Percentiles rank a stretch among this genome's conserved stretches.
Conservation (phyloP, 1,139 yeast species). For the Chernovozyma aurita region DNA sequence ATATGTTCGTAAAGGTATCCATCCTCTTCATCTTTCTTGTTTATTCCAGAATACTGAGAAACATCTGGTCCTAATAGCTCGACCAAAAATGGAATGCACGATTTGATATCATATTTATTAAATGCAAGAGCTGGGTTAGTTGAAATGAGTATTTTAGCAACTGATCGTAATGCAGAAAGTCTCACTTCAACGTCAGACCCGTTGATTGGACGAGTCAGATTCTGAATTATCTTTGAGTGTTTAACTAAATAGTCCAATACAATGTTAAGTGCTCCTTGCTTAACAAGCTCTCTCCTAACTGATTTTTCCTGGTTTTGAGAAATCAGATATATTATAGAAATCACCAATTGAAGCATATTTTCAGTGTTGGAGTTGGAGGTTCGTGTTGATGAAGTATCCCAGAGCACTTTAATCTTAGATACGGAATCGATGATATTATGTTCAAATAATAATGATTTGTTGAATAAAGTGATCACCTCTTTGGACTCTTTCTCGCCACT, state of each 20-base stretch:
- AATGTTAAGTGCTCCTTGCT: constrained; percentile 43
- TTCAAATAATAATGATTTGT: constrained; percentile 22
- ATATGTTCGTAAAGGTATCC: constrained; percentile 22
- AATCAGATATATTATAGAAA: constrained; percentile 22
- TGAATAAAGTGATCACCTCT: constrained; percentile 27
- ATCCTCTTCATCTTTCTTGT: constrained; percentile 8
- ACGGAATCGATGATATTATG: constrained; percentile 24
- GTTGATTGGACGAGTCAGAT: constrained; percentile 19
- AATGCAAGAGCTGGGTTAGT: constrained; percentile 39
- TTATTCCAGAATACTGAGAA: constrained; percentile 16
- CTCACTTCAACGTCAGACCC: constrained; percentile 19
- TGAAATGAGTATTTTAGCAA: constrained; percentile 42
- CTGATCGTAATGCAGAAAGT: constrained; percentile 26
- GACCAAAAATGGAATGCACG: constrained; percentile 44
- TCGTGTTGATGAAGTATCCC: constrained; percentile 11
- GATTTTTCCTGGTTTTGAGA: constrained; percentile 21
- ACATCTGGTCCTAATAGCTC: constrained; percentile 41
- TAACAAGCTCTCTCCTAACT: constrained; percentile 34
- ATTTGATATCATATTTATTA: constrained; percentile 33
- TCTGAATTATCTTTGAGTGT: constrained; percentile 8
- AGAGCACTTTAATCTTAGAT: constrained; percentile 20
- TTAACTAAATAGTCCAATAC: constrained; percentile 32
- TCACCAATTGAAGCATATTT: constrained; percentile 12
- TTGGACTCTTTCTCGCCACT: constrained; percentile 18
- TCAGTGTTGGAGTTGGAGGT: constrained; percentile 2